A percentile compares a stretch with the other conserved stretches of the same genome.
phyloP scores from a whole-genome alignment of 768 basidiomycete species.

The Tricholoma sp. region DNA sequence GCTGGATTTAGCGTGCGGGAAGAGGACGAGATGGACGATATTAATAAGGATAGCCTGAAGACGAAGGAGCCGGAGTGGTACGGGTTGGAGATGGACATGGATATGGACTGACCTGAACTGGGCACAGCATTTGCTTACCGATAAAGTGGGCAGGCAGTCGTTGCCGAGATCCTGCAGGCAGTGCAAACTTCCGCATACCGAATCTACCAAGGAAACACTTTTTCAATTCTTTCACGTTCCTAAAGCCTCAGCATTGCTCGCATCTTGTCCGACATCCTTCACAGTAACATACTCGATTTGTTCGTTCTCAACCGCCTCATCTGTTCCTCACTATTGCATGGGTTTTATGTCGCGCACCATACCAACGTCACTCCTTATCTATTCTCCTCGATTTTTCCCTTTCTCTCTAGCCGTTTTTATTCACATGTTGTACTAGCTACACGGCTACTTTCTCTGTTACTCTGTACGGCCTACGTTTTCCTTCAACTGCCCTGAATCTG shows the following conservation, averaged over 20 bases:
- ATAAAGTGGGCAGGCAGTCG: background rate
- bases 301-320: background rate
- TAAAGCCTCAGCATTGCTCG: slow-evolving; percentile 6
- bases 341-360: slow-evolving; percentile 3
- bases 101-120: slow-evolving; percentile 43
- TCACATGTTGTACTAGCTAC: background rate
- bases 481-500: slow-evolving; percentile 2
- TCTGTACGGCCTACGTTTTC: slow-evolving; percentile 2
- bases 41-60: slow-evolving; percentile 10
- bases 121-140: background rate
- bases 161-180: background rate
- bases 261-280: slow-evolving; percentile 3
- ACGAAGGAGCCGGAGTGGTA: slow-evolving; percentile 41
- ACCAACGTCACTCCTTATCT: background rate
- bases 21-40: slow-evolving; percentile 40
- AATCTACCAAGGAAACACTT: slow-evolving; percentile 6
- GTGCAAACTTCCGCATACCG: background rate
- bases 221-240: background rate
- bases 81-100: slow-evolving; percentile 72
- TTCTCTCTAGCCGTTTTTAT: background rate
- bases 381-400: background rate
- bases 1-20: slow-evolving; percentile 37
- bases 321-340: slow-evolving; percentile 2
- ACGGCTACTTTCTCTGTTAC: slow-evolving; percentile 1
- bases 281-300: background rate